A percentile compares a stretch with the other conserved stretches of the same genome.
Evolutionary conservation across 495 filamentous ascomycete genomes (phyloP).

Genomic region (Penicillium cataractarum): DNA sequence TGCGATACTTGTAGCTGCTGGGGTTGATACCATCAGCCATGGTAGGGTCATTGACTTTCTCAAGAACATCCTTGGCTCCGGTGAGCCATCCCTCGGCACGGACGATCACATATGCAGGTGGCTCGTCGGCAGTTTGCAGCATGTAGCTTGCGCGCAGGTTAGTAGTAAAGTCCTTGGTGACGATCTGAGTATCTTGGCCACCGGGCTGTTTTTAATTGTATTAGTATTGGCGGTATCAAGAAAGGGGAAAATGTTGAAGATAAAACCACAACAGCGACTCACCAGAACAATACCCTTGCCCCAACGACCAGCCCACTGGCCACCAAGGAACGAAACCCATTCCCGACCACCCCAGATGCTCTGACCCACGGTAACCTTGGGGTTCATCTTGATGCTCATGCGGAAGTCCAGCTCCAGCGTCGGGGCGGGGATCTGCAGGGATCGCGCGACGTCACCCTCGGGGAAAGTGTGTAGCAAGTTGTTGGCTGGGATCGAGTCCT

Average conservation of each 20-base stretch:
- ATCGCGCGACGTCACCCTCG: slow-evolving; percentile 56
- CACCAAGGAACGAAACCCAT: slow-evolving; percentile 60
- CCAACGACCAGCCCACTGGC: slow-evolving; percentile 63
- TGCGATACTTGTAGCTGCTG: slow-evolving; percentile 59
- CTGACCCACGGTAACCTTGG: slow-evolving; percentile 55
- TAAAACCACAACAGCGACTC: slow-evolving; percentile 27
- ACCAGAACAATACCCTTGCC: slow-evolving; percentile 63
- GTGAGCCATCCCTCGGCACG: slow-evolving; percentile 61
- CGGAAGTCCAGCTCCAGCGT: slow-evolving; percentile 63
- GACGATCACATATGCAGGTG: slow-evolving; percentile 61
- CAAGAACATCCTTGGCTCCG: slow-evolving; percentile 59
- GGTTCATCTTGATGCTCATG: slow-evolving; percentile 63
- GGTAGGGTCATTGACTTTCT: slow-evolving; percentile 57
- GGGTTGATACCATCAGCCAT: slow-evolving; percentile 57
- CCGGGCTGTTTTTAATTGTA: slow-evolving; percentile 49
- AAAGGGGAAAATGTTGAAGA: not conserved
- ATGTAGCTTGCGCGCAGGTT: slow-evolving; percentile 57
- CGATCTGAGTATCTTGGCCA: slow-evolving; percentile 62
- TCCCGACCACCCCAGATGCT: slow-evolving; percentile 61
- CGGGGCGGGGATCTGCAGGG: slow-evolving; percentile 58
- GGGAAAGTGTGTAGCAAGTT: slow-evolving; percentile 60
- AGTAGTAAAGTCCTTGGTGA: slow-evolving; percentile 58
- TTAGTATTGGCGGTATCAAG: not conserved
- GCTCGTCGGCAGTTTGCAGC: slow-evolving; percentile 61
- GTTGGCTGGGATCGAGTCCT: slow-evolving; percentile 61